phyloP scores from a whole-genome alignment of 306 rosid genomes.

The Castanea mollissima region DNA sequence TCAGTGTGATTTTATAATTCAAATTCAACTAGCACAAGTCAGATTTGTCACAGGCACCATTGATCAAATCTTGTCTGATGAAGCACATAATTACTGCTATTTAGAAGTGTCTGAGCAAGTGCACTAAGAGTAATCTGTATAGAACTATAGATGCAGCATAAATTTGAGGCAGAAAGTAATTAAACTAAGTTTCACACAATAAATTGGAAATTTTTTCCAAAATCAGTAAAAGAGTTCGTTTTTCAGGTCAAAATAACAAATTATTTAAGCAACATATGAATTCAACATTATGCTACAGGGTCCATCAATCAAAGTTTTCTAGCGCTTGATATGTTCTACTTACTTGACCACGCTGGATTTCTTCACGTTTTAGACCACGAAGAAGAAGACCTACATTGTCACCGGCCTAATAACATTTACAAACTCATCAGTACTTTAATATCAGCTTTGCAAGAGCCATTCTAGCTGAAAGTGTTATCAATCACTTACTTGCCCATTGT shows the following conservation, averaged over 20 bases:
- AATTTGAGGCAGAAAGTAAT: not conserved
- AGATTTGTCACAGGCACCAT: not conserved
- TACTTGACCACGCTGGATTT: constrained; percentile 96
- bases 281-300: constrained; percentile 3
- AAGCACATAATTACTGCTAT: not conserved
- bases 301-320: not conserved
- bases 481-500: constrained; percentile 84
- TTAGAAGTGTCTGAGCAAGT: not conserved
- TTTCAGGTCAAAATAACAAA: not conserved
- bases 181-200: not conserved
- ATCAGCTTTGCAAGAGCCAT: constrained; percentile 7
- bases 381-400: constrained; percentile 99
- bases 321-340: constrained; percentile 23
- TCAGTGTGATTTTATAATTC: not conserved
- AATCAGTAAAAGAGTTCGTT: not conserved
- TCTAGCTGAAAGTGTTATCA: constrained; percentile 8
- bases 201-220: not conserved
- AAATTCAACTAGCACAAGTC: not conserved
- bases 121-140: not conserved
- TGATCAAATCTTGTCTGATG: not conserved
- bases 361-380: constrained; percentile 95
- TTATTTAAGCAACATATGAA: not conserved
- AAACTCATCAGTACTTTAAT: constrained; percentile 25
- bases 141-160: not conserved
- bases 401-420: constrained; percentile 65